Base-by-base conservation (phyloP, 2,329 filamentous ascomycete genomes). In the Trichoderma asperellum region DNA sequence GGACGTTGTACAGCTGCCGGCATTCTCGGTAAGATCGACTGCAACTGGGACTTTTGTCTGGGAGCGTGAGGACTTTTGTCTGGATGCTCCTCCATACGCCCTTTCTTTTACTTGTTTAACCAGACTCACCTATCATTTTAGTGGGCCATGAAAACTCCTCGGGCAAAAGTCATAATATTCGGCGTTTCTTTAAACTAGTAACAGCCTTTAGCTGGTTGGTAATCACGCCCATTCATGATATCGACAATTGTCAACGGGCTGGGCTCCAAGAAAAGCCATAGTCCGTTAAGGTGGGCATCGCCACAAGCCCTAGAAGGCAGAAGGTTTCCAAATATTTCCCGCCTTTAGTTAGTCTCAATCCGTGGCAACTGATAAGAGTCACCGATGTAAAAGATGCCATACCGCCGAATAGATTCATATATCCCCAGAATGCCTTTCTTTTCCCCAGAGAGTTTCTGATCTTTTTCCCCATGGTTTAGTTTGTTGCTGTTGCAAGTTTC, bases 121-220 rank as follows among this genome's bases (percentile, higher is more conserved):
- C n/a, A 47, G 27, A 27, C 18, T 32, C 40, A 43, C 53, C 2
- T 47, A 34, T 43, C 35, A 14, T n/a, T 24, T 34, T 47, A 34
- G 63, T 66, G 63, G 63, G 53, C n/a, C 63, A 2, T 24, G 7
- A 58, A 58, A 57, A 66, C 27, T 66, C 35, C 18, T 66, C 63
- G 24, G 53, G 32, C 24, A 56, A 34, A 57, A 43, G 52, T 47
- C 35, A 24, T 66, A 32, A 24, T 58, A 2, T 29, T 58, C 52
- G 53, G 63, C 63, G 40, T 66, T 32, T 47, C 52, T 32, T 34
- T 57, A n/a, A 14, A 47, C 53, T 49, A 47, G 32, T 18, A 34
- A 24, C 24, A 47, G 37, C 4, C 7, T 11, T 58, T 56, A 47
- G 53, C 34, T 43, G 49, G 52, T 16, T 47, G 53, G 27, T 57